A percentile compares a stretch with the other conserved stretches of the same genome.
Conservation (phyloP, 306 rosid genomes). For the Crotalaria pallida region DNA sequence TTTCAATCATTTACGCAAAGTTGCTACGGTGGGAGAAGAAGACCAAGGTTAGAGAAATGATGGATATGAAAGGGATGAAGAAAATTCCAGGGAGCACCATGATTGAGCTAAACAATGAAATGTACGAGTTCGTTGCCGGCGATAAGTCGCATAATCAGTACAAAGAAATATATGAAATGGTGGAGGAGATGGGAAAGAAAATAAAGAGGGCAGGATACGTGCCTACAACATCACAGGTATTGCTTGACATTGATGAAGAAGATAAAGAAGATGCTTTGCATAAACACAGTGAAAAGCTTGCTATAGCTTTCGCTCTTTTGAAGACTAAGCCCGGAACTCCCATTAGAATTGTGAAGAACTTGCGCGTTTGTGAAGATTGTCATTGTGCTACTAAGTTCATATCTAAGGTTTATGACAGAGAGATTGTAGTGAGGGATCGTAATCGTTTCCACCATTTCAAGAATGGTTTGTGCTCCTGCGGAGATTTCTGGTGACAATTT, state of each 20-base stretch:
- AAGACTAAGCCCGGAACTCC: slow-evolving; percentile 64
- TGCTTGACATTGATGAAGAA: slow-evolving; percentile 84
- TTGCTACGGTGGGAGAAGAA: slow-evolving; percentile 76
- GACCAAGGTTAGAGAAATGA: slow-evolving; percentile 68
- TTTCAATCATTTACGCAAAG: slow-evolving; percentile 81
- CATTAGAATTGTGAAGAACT: slow-evolving; percentile 81
- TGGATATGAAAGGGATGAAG: slow-evolving; percentile 76
- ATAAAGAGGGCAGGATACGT: slow-evolving; percentile 78
- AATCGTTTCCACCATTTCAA: slow-evolving; percentile 85
- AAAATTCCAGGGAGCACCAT: slow-evolving; percentile 89
- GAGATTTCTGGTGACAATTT: slow-evolving; percentile 73
- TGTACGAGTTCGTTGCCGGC: slow-evolving; percentile 77
- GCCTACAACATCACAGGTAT: slow-evolving; percentile 70
- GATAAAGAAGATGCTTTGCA: slow-evolving; percentile 76
- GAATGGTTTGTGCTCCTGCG: slow-evolving; percentile 68
- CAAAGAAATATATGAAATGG: slow-evolving; percentile 76
- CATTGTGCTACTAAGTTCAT: slow-evolving; percentile 86
- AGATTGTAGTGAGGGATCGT: slow-evolving; percentile 78
- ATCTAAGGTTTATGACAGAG: slow-evolving; percentile 66
- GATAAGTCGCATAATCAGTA: slow-evolving; percentile 67
- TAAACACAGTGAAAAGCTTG: slow-evolving; percentile 87
- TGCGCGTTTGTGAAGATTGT: slow-evolving; percentile 86
- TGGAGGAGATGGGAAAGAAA: slow-evolving; percentile 78
- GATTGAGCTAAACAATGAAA: slow-evolving; percentile 69
- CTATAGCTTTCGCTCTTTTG: slow-evolving; percentile 82